Evolutionary conservation across 2,329 filamentous ascomycete genomes (phyloP).

Genomic region (Microthyrium microscopicum): DNA sequence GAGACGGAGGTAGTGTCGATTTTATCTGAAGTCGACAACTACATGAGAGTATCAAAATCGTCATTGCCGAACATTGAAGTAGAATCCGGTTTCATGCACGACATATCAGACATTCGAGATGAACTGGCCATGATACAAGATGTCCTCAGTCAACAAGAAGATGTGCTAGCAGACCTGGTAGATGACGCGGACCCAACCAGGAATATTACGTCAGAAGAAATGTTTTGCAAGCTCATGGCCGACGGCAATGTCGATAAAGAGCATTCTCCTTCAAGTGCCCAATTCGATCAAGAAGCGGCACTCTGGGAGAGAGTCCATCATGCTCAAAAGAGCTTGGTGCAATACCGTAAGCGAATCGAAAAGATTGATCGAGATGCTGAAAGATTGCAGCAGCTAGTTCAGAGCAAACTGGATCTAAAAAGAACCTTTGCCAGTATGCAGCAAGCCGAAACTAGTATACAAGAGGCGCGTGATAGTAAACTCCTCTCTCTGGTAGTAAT

Average conservation of each 20-base stretch:
- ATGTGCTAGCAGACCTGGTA: not conserved
- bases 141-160: constrained; percentile 1
- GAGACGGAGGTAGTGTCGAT: not conserved
- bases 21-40: constrained; percentile 1
- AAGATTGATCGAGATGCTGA: constrained; percentile 9
- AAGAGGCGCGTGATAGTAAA: constrained; percentile 8
- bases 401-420: constrained; percentile 9
- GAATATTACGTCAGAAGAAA: not conserved
- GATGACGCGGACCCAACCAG: not conserved
- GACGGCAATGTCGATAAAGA: too few species aligned
- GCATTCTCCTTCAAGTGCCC: too few species aligned
- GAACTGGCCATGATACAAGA: constrained; percentile 5
- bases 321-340: not conserved
- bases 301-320: not conserved
- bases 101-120: constrained; percentile 1
- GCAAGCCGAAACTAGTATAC: constrained; percentile 9
- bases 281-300: too few species aligned
- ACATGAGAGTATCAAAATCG: not conserved
- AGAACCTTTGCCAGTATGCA: constrained; percentile 9
- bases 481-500: constrained; percentile 8
- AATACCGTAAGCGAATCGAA: constrained; percentile 5
- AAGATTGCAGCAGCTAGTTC: constrained; percentile 7
- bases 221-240: not conserved
- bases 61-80: not conserved
- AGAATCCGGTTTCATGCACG: not conserved